Percentiles rank a stretch among this genome's conserved stretches.
Conservation (phyloP, 495 filamentous ascomycete species). For the Acidomyces sp. region DNA sequence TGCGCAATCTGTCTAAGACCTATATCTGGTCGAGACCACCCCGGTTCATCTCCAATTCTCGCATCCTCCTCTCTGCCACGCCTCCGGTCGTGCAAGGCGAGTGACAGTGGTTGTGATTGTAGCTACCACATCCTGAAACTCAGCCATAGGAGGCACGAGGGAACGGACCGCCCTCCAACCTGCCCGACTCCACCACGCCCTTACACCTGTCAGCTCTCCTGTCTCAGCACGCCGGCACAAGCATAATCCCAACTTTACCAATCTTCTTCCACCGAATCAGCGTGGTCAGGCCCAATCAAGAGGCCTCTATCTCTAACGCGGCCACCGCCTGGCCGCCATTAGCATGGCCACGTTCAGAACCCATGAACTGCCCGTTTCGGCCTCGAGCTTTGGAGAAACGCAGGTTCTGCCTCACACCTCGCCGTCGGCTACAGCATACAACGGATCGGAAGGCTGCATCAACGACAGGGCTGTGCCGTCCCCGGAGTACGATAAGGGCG, state of each 20-base stretch:
- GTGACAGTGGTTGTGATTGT: too few species aligned
- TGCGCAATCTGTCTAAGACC: too few species aligned
- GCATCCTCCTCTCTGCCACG: too few species aligned
- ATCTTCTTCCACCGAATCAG: neutral
- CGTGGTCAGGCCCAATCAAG: neutral
- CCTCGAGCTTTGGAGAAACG: neutral
- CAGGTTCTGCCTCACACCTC: neutral
- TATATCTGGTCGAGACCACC: neutral
- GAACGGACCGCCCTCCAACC: too few species aligned
- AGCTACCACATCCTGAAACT: too few species aligned
- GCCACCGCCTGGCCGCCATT: too few species aligned
- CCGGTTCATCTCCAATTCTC: neutral
- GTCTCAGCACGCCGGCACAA: too few species aligned
- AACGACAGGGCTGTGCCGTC: constrained; percentile 3
- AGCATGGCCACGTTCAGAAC: neutral
- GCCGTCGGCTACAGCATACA: constrained; percentile 6
- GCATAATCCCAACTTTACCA: too few species aligned
- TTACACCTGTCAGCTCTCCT: too few species aligned
- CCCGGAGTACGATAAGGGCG: neutral
- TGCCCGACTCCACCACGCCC: too few species aligned
- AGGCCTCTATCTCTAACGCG: neutral
- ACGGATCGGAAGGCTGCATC: constrained; percentile 8
- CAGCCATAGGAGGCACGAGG: too few species aligned
- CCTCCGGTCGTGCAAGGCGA: too few species aligned
- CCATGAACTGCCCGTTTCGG: neutral